These are phyloP conservation scores for Escallonia herrerae DNA, from an alignment of 129 eudicot genomes.

Conservation along the genomic window DNA sequence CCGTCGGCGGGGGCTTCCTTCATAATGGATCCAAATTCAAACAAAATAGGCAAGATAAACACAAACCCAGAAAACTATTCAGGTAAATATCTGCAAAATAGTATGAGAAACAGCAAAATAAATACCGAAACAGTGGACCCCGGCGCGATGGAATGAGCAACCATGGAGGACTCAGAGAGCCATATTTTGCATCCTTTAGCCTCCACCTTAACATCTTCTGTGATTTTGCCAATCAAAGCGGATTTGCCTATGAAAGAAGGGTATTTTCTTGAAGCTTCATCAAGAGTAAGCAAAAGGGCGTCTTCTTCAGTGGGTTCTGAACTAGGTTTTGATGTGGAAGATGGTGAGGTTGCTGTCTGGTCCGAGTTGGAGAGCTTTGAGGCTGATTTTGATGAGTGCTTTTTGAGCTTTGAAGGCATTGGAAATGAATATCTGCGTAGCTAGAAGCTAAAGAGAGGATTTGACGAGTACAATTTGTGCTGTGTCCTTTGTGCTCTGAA, in stretches of 20 bases:
- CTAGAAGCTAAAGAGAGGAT: too few species aligned
- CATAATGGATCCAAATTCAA: too few species aligned
- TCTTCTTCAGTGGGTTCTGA: constrained; percentile 21
- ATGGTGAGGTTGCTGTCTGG: constrained; percentile 21
- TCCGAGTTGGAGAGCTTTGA: constrained; percentile 29
- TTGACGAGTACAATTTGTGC: too few species aligned
- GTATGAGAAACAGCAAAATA: neutral
- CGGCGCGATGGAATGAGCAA: constrained; percentile 50
- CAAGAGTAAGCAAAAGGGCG: constrained; percentile 26
- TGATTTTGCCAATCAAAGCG: constrained; percentile 41
- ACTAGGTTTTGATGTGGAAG: constrained; percentile 14
- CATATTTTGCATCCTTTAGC: constrained; percentile 51
- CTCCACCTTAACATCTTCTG: constrained; percentile 27
- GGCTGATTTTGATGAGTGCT: constrained; percentile 41
- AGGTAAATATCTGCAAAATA: neutral
- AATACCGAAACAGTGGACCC: constrained; percentile 76
- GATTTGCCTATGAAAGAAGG: constrained; percentile 53
- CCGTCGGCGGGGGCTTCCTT: too few species aligned
- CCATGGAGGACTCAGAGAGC: constrained; percentile 72
- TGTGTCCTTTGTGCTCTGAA: too few species aligned
- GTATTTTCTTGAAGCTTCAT: constrained; percentile 40
- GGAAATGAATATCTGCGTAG: neutral
- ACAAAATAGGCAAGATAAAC: neutral
- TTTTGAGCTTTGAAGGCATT: constrained; percentile 57
- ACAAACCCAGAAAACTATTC: neutral